A percentile compares a stretch with the other conserved stretches of the same genome.
Conservation (phyloP, 352 stramenopile species). For the Discostella stelligera region DNA sequence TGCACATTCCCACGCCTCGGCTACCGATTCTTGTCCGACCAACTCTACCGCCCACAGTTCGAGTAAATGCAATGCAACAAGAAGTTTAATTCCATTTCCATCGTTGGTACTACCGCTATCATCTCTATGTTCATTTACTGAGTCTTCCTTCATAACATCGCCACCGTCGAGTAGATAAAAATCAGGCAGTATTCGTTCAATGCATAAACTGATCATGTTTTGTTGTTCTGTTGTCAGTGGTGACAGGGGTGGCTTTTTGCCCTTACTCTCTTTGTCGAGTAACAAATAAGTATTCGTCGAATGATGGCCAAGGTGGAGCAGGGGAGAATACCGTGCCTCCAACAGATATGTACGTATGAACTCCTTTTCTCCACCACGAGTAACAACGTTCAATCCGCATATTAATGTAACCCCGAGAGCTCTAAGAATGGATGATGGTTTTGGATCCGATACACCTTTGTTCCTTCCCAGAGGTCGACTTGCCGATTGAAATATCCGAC, state of each 20-base stretch:
- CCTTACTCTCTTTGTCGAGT: neutral
- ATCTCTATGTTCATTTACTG: neutral
- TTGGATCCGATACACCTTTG: neutral
- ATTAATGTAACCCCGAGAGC: neutral
- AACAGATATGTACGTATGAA: neutral
- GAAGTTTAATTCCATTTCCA: neutral
- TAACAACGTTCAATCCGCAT: neutral
- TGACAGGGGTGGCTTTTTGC: neutral
- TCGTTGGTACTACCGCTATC: neutral
- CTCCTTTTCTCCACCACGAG: neutral
- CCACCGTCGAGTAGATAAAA: neutral
- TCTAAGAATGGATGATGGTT: neutral
- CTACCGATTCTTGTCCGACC: neutral
- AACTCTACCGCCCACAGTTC: slow-evolving; percentile 17
- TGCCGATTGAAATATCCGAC: slow-evolving; percentile 5
- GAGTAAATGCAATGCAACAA: slow-evolving; percentile 1
- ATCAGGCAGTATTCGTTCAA: slow-evolving; percentile 9
- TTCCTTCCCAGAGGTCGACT: neutral
- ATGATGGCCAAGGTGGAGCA: neutral
- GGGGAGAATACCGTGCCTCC: neutral
- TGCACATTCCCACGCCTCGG: slow-evolving; percentile 1
- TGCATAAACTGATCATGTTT: neutral
- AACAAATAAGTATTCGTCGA: neutral
- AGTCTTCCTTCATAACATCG: neutral
- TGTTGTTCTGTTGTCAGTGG: neutral